These are phyloP conservation scores for Leishmania martiniquensis DNA, from an alignment of 208 protist genomes.

Conservation along the genomic window DNA sequence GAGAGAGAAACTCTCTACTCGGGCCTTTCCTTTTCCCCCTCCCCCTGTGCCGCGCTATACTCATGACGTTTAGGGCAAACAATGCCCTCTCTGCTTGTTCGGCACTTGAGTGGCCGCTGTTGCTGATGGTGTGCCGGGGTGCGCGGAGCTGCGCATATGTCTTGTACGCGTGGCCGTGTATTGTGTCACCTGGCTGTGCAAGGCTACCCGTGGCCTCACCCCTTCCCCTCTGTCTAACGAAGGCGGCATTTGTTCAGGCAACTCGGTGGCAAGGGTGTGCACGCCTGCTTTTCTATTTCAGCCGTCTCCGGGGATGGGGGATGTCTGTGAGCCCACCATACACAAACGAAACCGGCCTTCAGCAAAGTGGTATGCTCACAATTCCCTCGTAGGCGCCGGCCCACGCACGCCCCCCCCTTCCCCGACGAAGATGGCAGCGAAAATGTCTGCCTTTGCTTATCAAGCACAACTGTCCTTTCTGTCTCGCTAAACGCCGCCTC, in stretches of 20 bases:
- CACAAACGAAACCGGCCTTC: neutral
- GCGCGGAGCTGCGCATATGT: neutral
- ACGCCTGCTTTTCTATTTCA: neutral
- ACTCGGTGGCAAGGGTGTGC: neutral
- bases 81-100: neutral
- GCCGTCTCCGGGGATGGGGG: neutral
- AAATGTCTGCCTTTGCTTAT: neutral
- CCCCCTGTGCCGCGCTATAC: neutral
- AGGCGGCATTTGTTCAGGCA: neutral
- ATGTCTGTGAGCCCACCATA: neutral
- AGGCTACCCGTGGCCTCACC: neutral
- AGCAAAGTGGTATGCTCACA: neutral
- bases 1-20: neutral
- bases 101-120: neutral
- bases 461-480: neutral
- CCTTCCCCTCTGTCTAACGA: neutral
- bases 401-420: neutral
- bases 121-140: neutral
- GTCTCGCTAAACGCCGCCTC: neutral
- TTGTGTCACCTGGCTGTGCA: neutral
- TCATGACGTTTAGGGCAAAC: neutral
- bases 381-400: neutral
- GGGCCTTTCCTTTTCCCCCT: neutral
- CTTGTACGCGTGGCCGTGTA: neutral
- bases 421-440: neutral